phyloP scores from a whole-genome alignment of 257 asterid genomes.

The Solanum medicagineum region DNA sequence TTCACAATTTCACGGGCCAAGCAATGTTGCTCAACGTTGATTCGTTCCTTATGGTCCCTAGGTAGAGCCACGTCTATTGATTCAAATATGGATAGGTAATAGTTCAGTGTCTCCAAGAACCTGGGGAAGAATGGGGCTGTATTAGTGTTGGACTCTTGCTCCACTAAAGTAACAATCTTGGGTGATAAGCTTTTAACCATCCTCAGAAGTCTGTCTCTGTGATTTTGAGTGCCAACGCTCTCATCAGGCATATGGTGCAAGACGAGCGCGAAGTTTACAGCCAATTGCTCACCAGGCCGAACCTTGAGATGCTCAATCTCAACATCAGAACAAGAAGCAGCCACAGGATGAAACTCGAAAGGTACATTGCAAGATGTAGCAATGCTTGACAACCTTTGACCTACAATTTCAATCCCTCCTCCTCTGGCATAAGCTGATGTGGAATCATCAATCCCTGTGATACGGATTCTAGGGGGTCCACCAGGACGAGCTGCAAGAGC shows the following conservation, averaged over 20 bases:
- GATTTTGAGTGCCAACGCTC: constrained; percentile 11
- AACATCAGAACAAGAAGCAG: constrained; percentile 6
- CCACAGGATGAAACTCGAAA: constrained; percentile 10
- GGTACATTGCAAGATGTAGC: constrained; percentile 18
- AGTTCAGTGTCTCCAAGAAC: constrained; percentile 13
- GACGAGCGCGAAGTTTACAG: constrained; percentile 12
- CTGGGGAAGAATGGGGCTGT: constrained; percentile 12
- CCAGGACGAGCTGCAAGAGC: constrained; percentile 18
- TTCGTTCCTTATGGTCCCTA: constrained; percentile 19
- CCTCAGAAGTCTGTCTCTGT: constrained; percentile 17
- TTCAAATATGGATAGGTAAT: constrained; percentile 15
- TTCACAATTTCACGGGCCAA: constrained; percentile 22
- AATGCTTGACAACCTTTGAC: constrained; percentile 6
- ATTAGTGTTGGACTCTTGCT: constrained; percentile 20
- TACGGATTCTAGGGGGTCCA: constrained; percentile 20
- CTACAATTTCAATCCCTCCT: constrained; percentile 17
- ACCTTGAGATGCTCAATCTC: constrained; percentile 7
- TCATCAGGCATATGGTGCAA: constrained; percentile 23
- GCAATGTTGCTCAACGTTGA: constrained; percentile 20
- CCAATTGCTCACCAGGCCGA: constrained; percentile 15
- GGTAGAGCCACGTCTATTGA: constrained; percentile 23
- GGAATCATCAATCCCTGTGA: constrained; percentile 21
- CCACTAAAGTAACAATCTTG: constrained; percentile 17
- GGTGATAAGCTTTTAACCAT: constrained; percentile 18
- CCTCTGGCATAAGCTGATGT: constrained; percentile 17